These are phyloP conservation scores for Boletus rubroflammeus DNA, from an alignment of 768 basidiomycete genomes.

Conservation along the genomic window DNA sequence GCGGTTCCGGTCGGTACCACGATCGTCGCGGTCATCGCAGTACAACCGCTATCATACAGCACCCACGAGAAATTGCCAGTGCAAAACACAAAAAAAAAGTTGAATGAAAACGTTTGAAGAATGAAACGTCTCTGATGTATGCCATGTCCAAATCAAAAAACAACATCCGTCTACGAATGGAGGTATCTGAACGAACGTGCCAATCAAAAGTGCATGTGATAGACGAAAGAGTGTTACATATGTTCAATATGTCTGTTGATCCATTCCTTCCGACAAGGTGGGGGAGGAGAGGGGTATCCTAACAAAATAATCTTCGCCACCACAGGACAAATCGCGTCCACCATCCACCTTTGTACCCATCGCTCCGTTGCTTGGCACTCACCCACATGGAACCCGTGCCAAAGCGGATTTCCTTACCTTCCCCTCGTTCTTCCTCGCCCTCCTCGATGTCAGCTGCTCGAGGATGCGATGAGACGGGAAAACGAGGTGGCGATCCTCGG, in stretches of 20 bases:
- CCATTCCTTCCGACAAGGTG: not conserved
- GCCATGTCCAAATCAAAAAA: conserved; percentile 26
- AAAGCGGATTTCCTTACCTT: conserved; percentile 57
- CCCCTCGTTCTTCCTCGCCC: conserved; percentile 53
- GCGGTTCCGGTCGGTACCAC: conserved; percentile 12
- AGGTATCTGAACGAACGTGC: conserved; percentile 26
- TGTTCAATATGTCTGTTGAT: conserved; percentile 29
- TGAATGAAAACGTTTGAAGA: conserved; percentile 1
- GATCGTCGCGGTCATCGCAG: not conserved
- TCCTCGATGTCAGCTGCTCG: conserved; percentile 64
- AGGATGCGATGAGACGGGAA: conserved; percentile 41
- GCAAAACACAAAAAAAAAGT: not conserved
- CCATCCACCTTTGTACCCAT: conserved; percentile 73
- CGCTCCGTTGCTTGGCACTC: conserved; percentile 52
- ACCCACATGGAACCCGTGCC: conserved; percentile 88
- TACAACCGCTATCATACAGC: not conserved
- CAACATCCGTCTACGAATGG: conserved; percentile 18
- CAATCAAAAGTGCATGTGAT: conserved; percentile 21
- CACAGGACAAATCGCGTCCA: conserved; percentile 77
- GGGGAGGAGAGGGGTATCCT: conserved; percentile 26
- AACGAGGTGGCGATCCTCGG: conserved; percentile 66
- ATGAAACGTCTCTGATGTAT: conserved; percentile 4
- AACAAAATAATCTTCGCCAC: conserved; percentile 80
- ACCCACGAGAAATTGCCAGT: not conserved
- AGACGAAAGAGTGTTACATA: conserved; percentile 34